Evolutionary conservation across 2,329 filamentous ascomycete species (phyloP).

Genomic region (Ophiostoma australiae): DNA sequence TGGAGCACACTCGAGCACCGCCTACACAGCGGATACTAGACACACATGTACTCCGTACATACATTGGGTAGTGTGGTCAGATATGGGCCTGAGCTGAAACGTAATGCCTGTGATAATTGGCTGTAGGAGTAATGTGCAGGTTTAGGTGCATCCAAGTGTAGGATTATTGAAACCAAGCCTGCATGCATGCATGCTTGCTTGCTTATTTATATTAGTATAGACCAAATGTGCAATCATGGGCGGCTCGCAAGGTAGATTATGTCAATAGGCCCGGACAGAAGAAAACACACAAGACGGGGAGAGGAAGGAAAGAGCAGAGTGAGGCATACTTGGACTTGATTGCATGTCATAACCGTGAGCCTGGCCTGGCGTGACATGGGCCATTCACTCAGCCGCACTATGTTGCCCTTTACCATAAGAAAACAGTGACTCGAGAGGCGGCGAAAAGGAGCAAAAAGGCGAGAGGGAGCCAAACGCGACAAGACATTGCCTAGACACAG

Average conservation of each 20-base stretch:
- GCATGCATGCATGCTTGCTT: not conserved
- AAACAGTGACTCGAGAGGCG: not conserved
- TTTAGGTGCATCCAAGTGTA: not conserved
- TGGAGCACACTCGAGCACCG: not conserved
- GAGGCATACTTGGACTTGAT: not conserved
- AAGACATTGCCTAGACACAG: not conserved
- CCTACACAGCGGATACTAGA: not conserved
- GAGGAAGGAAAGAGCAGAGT: not conserved
- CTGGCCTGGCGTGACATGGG: not conserved
- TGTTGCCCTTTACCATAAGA: no score
- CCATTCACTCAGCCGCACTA: no score
- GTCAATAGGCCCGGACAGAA: not conserved
- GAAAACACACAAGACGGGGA: not conserved
- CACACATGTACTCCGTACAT: no score
- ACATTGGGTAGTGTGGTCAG: no score
- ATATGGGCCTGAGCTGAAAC: not conserved
- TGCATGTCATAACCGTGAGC: no score
- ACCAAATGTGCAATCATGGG: not conserved
- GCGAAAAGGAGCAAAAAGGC: not conserved
- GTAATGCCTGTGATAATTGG: no score
- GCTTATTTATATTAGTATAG: no score
- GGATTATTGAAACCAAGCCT: not conserved
- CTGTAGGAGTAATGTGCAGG: not conserved
- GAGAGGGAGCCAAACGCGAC: not conserved
- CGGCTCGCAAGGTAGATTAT: not conserved